These are phyloP conservation scores for Aspergillus calidoustus DNA, from an alignment of 2,329 filamentous ascomycete genomes.

Conservation along the genomic window DNA sequence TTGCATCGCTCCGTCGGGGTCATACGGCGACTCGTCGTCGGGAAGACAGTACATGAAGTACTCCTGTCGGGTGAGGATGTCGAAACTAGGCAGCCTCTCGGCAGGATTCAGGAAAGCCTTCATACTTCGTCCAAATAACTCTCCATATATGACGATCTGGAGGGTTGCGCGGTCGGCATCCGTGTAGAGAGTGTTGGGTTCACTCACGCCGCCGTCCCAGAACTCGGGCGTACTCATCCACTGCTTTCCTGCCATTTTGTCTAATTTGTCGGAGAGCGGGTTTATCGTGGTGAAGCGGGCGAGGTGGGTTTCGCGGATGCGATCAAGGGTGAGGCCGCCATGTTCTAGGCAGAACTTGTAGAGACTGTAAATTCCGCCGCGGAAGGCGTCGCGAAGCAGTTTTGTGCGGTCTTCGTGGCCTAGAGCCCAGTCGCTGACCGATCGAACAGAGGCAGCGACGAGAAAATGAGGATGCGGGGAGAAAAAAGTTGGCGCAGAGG, in stretches of 20 bases:
- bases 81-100: conserved; percentile 14
- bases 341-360: conserved; percentile 34
- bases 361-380: conserved; percentile 37
- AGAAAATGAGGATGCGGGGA: conserved; percentile 44
- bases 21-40: conserved; percentile 23
- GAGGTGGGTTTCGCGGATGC: conserved; percentile 35
- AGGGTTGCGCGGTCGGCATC: conserved; percentile 32
- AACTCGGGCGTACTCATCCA: conserved; percentile 33
- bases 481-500: conserved; percentile 42
- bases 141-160: conserved; percentile 39
- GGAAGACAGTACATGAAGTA: conserved; percentile 38
- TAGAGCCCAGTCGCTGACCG: conserved; percentile 41
- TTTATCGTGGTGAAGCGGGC: conserved; percentile 38
- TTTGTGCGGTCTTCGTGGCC: conserved; percentile 25
- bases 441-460: conserved; percentile 36
- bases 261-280: conserved; percentile 38
- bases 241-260: conserved; percentile 38
- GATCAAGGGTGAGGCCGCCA: conserved; percentile 35
- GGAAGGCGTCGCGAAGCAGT: conserved; percentile 26
- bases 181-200: conserved; percentile 32
- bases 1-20: background rate
- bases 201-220: conserved; percentile 38
- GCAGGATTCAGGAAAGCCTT: conserved; percentile 25
- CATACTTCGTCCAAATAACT: conserved; percentile 34
- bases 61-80: conserved; percentile 31